Evolutionary conservation across 2,329 filamentous ascomycete genomes (phyloP).

Genomic region (Exophiala sp.): DNA sequence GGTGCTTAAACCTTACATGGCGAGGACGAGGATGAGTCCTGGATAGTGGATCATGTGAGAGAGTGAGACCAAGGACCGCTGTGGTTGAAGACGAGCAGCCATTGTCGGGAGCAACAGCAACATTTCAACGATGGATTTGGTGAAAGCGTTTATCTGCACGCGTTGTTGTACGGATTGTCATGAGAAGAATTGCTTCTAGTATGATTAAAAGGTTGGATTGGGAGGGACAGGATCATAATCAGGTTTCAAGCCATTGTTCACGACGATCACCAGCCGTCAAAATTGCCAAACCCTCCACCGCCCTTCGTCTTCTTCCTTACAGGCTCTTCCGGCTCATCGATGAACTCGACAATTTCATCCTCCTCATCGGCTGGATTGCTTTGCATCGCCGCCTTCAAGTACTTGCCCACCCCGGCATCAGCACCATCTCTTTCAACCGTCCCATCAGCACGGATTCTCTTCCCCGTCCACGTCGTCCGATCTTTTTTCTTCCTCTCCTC

Average conservation of each 20-base stretch:
- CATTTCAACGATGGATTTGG: too few species aligned
- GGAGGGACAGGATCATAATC: too few species aligned
- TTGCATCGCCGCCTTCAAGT: conserved; percentile 58
- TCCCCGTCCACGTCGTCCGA: conserved; percentile 91
- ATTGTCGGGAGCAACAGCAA: too few species aligned
- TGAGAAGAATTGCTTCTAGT: too few species aligned
- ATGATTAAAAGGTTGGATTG: too few species aligned
- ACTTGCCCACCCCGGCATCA: conserved; percentile 67
- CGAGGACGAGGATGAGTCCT: too few species aligned
- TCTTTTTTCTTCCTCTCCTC: conserved; percentile 47
- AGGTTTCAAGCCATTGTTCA: too few species aligned
- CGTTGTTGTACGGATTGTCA: too few species aligned
- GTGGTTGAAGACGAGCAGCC: too few species aligned
- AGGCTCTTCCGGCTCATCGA: conserved; percentile 66
- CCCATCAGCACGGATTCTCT: conserved; percentile 70
- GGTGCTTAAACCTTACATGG: not conserved
- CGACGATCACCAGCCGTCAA: conserved; percentile 71
- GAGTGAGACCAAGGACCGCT: too few species aligned
- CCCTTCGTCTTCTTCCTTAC: conserved; percentile 75
- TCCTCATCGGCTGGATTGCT: conserved; percentile 35
- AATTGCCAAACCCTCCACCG: conserved; percentile 84
- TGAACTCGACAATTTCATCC: conserved; percentile 60
- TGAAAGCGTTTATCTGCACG: too few species aligned
- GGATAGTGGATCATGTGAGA: too few species aligned
- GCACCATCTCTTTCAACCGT: conserved; percentile 51